These are phyloP conservation scores for Alloteropsis semialata DNA, from an alignment of 176 grass and related monocot genomes.

Conservation along the genomic window DNA sequence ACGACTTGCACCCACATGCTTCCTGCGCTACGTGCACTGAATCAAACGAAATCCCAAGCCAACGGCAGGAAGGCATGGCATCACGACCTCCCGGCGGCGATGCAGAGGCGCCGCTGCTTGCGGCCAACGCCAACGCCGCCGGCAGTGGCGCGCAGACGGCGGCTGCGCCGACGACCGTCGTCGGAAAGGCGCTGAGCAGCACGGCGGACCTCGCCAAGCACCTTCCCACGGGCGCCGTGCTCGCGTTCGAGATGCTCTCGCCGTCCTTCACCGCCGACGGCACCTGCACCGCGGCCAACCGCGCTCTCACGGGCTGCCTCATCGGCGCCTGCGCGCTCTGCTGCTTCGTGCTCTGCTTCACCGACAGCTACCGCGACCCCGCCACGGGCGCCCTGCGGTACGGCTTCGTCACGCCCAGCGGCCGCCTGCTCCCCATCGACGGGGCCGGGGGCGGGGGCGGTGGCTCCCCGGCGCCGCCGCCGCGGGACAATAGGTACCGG, in stretches of 20 bases:
- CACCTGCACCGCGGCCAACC: slow-evolving; percentile 41
- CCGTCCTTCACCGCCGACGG: slow-evolving; percentile 66
- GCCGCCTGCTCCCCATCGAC: slow-evolving; percentile 34
- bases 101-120: slow-evolving; percentile 36
- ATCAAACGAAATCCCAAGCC: background rate
- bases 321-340: slow-evolving; percentile 45
- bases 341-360: slow-evolving; percentile 73
- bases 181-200: slow-evolving; percentile 48
- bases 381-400: slow-evolving; percentile 41
- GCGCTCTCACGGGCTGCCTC: slow-evolving; percentile 50
- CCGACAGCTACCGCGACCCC: slow-evolving; percentile 72
- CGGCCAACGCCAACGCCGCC: background rate
- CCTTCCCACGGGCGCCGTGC: slow-evolving; percentile 79
- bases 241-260: slow-evolving; percentile 79
- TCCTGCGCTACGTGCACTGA: background rate
- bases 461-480: background rate
- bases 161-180: background rate
- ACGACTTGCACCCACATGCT: background rate
- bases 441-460: background rate
- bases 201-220: slow-evolving; percentile 75
- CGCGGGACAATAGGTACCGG: slow-evolving; percentile 23
- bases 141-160: background rate
- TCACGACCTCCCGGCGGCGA: slow-evolving; percentile 9
- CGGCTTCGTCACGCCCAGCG: slow-evolving; percentile 49
- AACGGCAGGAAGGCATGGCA: background rate